Evolutionary conservation across 495 filamentous ascomycete genomes (phyloP), one percentile per base, ranked within the genome.

Genomic region (Talaromyces proteolyticus): DNA sequence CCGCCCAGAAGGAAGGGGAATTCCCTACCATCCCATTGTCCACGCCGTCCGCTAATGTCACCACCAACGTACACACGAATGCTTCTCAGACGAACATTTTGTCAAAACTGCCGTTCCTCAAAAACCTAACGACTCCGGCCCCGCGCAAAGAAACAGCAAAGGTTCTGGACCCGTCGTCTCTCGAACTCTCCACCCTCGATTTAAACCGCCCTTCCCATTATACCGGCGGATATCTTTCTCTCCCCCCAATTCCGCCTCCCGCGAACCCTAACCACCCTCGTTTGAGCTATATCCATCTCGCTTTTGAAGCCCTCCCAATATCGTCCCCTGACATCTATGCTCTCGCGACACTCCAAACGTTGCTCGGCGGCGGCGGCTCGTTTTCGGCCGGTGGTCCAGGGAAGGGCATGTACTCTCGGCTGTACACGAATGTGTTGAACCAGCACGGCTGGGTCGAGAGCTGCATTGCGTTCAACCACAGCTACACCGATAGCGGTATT

Each of bases 341-440:
- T 36, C 80, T 96, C 21, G 93, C 93, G 20, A 95, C 91, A n/a
- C 76, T 99, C 0, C 94, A 96, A 64, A 96, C 89, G 3, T 85
- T 99, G 25, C 86, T 99, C 20, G 93, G 93, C 39, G 93, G 93
- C 6, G 93, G 93, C 47, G 94, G 94, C 14, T 95, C 90, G 49
- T 99, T 99, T 73, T 91, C 86, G n/a, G 93, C 93, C 37, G 93
- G 93, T 55, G 93, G 93, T 2, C 93, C 93, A 17, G 93, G 93
- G 42, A 99, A 99, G 73, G 93, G 93, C 52, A 97, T 98, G 93
- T 97, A 96, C 72, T 92, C 88, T 16, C 87, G 94, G 5, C 80
- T 97, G 23, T 98, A 95, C 74, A 97, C 90, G 51, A 94, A 96
- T 66, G 91, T 96, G 8, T 81, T 98, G 42, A 98, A 98, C 73